phyloP scores from a whole-genome alignment of 2,329 filamentous ascomycete genomes.

The Pyrenochaeta sp. region DNA sequence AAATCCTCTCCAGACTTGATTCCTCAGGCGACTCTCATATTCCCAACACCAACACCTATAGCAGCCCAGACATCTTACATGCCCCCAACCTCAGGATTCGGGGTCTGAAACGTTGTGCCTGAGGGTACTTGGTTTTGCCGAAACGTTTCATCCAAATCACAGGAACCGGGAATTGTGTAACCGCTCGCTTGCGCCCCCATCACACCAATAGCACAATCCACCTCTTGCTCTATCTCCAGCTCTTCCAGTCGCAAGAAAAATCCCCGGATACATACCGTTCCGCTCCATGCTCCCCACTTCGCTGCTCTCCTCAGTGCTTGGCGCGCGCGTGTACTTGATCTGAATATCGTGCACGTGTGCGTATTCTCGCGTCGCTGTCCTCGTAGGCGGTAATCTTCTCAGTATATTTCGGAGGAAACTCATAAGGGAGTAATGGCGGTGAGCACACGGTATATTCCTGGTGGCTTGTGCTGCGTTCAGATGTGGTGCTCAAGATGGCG shows the following conservation, averaged over 20 bases:
- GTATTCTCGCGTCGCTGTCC: conserved; percentile 24
- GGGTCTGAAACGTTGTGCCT: conserved; percentile 11
- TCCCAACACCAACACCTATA: neutral
- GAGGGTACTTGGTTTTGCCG: neutral
- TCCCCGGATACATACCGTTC: conserved; percentile 23
- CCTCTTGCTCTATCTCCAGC: neutral
- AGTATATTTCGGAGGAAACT: conserved; percentile 22
- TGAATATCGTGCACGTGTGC: conserved; percentile 43
- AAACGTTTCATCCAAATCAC: conserved; percentile 13
- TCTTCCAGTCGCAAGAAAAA: neutral
- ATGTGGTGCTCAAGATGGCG: conserved; percentile 20
- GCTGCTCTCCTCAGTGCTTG: neutral
- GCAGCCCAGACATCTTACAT: too few species aligned
- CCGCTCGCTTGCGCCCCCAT: neutral
- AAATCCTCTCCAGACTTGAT: neutral
- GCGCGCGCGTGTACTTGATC: conserved; percentile 12
- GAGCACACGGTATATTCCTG: neutral
- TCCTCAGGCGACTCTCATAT: neutral
- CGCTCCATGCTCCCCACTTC: conserved; percentile 19
- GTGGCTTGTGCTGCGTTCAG: neutral
- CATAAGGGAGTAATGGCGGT: conserved; percentile 7
- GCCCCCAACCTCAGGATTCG: neutral
- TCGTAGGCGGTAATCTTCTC: neutral
- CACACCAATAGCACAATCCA: neutral
- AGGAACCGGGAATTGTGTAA: neutral